phyloP scores from a whole-genome alignment of 495 filamentous ascomycete genomes.

The Penicillium parvum region DNA sequence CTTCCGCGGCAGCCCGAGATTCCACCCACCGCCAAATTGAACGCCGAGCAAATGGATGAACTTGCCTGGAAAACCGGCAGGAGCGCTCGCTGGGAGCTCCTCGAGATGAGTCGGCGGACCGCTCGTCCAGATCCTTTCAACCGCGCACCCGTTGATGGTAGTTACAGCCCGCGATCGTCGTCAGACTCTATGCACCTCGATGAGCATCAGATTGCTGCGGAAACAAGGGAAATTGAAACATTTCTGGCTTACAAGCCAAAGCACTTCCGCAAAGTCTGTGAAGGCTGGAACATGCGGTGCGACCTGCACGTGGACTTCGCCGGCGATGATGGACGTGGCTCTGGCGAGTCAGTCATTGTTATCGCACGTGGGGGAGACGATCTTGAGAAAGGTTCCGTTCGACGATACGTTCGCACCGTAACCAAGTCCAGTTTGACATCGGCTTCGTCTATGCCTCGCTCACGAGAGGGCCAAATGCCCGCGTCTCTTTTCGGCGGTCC shows the following conservation, averaged over 20 bases:
- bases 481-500: constrained; percentile 39
- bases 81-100: constrained; percentile 70
- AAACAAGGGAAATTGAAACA: constrained; percentile 75
- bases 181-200: constrained; percentile 68
- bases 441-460: constrained; percentile 2
- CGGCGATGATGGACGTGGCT: constrained; percentile 64
- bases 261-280: constrained; percentile 72
- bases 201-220: constrained; percentile 62
- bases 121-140: constrained; percentile 68
- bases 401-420: constrained; percentile 41
- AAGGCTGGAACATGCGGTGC: constrained; percentile 90
- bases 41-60: constrained; percentile 48
- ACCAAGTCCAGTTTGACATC: constrained; percentile 10
- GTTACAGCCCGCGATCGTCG: constrained; percentile 64
- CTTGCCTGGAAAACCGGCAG: constrained; percentile 77
- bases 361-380: constrained; percentile 66
- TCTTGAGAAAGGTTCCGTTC: constrained; percentile 43
- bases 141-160: constrained; percentile 54
- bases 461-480: neutral
- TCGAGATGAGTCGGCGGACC: constrained; percentile 68
- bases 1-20: constrained; percentile 48
- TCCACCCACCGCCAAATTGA: constrained; percentile 24
- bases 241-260: constrained; percentile 70
- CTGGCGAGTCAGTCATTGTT: constrained; percentile 71
- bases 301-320: constrained; percentile 86